Evolutionary conservation across 2,329 filamentous ascomycete species (phyloP), one percentile per base, ranked within the genome.

Genomic region (Aspergillus ustus): DNA sequence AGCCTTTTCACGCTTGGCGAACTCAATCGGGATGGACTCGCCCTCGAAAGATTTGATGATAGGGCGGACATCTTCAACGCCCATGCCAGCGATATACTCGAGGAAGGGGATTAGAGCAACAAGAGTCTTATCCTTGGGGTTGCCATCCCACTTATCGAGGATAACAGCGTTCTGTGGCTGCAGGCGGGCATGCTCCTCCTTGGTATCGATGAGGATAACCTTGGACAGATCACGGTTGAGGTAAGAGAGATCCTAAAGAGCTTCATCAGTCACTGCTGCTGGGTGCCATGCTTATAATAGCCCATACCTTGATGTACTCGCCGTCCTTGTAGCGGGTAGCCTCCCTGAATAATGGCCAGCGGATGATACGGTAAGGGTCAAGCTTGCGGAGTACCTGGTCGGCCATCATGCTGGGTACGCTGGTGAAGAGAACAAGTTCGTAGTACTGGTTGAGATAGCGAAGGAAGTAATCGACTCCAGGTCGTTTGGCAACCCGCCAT

Each of bases 161-260:
- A 98, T 82, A 68, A 99, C 95, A 67, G 95, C 92, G 78, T 99
- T 99, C 72, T 97, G 92, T n/a, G 95, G 95, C 74, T 99, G 95
- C 66, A 90, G 87, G 70, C 91, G 90, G 63, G 94, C 91, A 72
- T 97, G 92, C 45, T 86, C 82, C 44, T 89, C 81, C 66, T 96
- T 89, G 52, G 92, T 97, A 76, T 99, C 95, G 72, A 99, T 86
- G 70, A 99, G 89, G 75, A 99, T 92, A 52, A 96, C 92, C 81
- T 98, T 98, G 67, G 91, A 95, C 37, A 97, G 85, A 73, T 97
- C 93, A 62, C 95, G 91, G 82, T 99, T 99, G 52, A 99, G 87
- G 80, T 97, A 98, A 2, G 93, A 93, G n/a, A 99, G 87, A 75
- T 99, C 95, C 92, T 96, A 70, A 25, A 43, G 44, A 13, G 34